Evolutionary conservation across 202 grass and related monocot species (phyloP).

Genomic region (Brachypodium distachyon): DNA sequence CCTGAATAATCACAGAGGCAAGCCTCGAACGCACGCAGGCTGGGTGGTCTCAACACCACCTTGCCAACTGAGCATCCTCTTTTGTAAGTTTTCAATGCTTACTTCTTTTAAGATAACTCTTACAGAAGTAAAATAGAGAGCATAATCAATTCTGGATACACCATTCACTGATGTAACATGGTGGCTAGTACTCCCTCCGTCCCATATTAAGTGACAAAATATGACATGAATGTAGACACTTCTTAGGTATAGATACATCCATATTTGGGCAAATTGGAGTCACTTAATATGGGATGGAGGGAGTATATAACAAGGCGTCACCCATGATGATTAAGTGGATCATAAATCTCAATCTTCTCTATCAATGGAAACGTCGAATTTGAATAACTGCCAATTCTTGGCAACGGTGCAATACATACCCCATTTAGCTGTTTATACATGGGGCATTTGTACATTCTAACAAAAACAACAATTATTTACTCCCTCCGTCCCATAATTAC

Average conservation of each 20-base stretch:
- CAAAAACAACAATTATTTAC: conserved; percentile 2
- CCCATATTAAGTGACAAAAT: too few species aligned
- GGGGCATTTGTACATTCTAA: not conserved
- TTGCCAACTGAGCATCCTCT: too few species aligned
- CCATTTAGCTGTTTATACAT: not conserved
- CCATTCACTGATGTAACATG: not conserved
- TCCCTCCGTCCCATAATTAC: too few species aligned
- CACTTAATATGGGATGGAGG: too few species aligned
- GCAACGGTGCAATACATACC: not conserved
- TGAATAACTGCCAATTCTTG: not conserved
- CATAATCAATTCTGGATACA: not conserved
- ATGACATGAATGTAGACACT: too few species aligned
- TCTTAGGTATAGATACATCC: too few species aligned
- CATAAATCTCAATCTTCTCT: conserved; percentile 2
- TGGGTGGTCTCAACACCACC: too few species aligned
- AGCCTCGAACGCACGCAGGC: too few species aligned
- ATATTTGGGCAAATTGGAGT: too few species aligned
- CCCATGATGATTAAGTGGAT: not conserved
- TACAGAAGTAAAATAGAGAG: not conserved
- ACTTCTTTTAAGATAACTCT: not conserved
- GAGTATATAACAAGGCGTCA: not conserved
- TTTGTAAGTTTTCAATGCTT: not conserved
- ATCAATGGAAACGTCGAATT: not conserved
- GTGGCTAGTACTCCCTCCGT: not conserved
- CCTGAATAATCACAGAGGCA: too few species aligned